Evolutionary conservation across 345 rosid species (phyloP).

Genomic region (Gossypium rotundifolium): DNA sequence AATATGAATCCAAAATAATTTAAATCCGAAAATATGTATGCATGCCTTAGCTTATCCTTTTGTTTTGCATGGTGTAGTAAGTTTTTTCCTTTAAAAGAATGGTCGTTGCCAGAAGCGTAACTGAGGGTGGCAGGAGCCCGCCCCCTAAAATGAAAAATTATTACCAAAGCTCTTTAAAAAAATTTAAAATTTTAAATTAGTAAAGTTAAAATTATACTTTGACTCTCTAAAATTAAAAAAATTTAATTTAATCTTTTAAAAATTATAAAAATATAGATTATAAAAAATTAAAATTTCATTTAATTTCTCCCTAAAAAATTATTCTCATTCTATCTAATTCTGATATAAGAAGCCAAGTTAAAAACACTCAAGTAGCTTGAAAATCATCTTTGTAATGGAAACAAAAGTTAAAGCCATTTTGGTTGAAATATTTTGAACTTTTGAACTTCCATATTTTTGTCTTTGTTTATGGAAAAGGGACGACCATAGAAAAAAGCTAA

Average conservation of each 20-base stretch:
- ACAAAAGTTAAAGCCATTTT: background rate
- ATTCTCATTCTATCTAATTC: background rate
- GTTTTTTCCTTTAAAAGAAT: too few species aligned
- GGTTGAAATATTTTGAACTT: conserved; percentile 5
- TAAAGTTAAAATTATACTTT: too few species aligned
- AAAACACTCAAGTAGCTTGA: background rate
- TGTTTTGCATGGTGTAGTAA: background rate
- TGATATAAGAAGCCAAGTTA: background rate
- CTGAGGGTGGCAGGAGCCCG: too few species aligned
- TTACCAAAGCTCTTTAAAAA: too few species aligned
- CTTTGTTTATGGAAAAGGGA: background rate
- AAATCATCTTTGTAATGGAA: background rate
- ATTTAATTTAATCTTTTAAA: too few species aligned
- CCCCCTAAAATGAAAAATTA: too few species aligned
- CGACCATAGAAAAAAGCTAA: background rate
- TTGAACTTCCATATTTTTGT: background rate
- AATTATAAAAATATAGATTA: too few species aligned
- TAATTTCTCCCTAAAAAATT: too few species aligned
- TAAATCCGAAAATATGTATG: background rate
- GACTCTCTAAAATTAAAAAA: too few species aligned
- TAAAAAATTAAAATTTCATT: too few species aligned
- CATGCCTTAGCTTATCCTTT: background rate
- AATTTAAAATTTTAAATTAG: too few species aligned
- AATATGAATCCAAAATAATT: too few species aligned
- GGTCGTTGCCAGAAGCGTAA: background rate